phyloP scores from a whole-genome alignment of 331 rosid genomes.

The Pyracantha coccinea region DNA sequence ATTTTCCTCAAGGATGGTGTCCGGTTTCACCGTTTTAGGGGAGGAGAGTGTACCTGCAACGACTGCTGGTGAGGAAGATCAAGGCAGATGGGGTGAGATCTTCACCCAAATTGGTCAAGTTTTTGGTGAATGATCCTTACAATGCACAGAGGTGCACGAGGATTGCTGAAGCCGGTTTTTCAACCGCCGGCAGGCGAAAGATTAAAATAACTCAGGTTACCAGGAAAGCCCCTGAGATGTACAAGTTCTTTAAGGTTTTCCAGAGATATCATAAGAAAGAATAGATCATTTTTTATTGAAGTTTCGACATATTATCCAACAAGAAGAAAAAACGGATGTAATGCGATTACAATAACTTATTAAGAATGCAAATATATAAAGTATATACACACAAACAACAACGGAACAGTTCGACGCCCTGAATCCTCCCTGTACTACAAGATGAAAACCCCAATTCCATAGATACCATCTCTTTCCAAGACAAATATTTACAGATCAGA shows the following conservation, averaged over 20 bases:
- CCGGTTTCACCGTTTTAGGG: slow-evolving; percentile 59
- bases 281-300: neutral
- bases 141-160: neutral
- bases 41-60: slow-evolving; percentile 59
- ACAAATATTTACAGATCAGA: slow-evolving; percentile 50
- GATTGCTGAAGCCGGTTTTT: neutral
- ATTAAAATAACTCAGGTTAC: neutral
- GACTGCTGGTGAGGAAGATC: slow-evolving; percentile 39
- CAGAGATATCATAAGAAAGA: neutral
- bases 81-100: neutral
- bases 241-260: neutral
- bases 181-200: neutral
- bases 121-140: neutral
- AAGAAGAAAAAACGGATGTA: neutral
- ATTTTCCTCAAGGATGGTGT: slow-evolving; percentile 46
- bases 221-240: neutral
- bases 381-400: slow-evolving; percentile 32
- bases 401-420: slow-evolving; percentile 20
- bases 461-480: slow-evolving; percentile 23
- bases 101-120: neutral
- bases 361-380: slow-evolving; percentile 17
- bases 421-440: slow-evolving; percentile 26
- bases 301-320: slow-evolving; percentile 10
- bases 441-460: slow-evolving; percentile 23
- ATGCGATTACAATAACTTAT: slow-evolving; percentile 26